Base-by-base conservation (phyloP, 768 basidiomycete species). In the Sutorius australiensis region DNA sequence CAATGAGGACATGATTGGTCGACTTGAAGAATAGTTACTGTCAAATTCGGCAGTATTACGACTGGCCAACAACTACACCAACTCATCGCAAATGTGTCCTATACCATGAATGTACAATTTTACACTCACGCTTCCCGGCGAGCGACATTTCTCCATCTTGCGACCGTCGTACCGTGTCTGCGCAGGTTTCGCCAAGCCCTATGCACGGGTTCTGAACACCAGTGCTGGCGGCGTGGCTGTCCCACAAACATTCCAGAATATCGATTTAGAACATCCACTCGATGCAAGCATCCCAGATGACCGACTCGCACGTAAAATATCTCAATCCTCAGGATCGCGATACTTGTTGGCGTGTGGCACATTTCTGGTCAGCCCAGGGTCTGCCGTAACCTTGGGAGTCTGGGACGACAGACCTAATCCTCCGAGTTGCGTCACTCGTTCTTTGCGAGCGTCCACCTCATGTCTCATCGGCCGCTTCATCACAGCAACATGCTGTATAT, bases 1-100 rank as follows among this genome's bases (percentile, higher is more conserved):
- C 32, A 84, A 70, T 33, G 80, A 83, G 38, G 83, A 84, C 83
- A 84, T 84, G 53, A 43, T 21, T 43, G 56, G 40, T 28, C 6
- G 32, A 47, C 10, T 16, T 2, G 12, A 43, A 53, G 42, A 30
- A 33, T 21, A n/a, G 13, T 5, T 11, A 30, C 46, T 31, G 7
- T 61, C 48, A 46, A 53, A 65, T 63, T 57, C 43, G 55, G 63
- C 4, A 50, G 27, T 13, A 19, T 3, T 34, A 17, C 16, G 14
- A 30, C 0, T 10, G 24, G 33, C 46, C 19, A 31, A 32, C 40
- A 16, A 33, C 30, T 21, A 17, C 43, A 24, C 31, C 31, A 42
- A 43, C 19, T 48, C 4, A 28, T 48, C 37, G 28, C 19, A 40
- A 38, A 19, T 33, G 11, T 11, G 17, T 10, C 19, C 17, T 9